Evolutionary conservation across 768 basidiomycete genomes (phyloP).

Genomic region (Suillus subaureus): DNA sequence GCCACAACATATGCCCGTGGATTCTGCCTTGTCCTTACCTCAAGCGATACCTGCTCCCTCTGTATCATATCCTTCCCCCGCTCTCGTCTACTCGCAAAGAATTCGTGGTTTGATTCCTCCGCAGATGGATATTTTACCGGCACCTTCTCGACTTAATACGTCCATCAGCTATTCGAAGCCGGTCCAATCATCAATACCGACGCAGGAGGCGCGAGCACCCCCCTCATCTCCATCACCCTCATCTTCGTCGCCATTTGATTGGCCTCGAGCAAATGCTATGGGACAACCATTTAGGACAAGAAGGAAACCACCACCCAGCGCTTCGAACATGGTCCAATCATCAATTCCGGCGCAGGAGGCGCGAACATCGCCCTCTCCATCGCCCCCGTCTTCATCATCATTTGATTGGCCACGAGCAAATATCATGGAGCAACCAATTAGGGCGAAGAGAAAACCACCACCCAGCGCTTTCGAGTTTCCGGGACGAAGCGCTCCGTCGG

Average conservation of each 20-base stretch:
- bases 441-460: slow-evolving; percentile 15
- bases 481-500: slow-evolving; percentile 7
- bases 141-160: slow-evolving; percentile 16
- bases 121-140: slow-evolving; percentile 13
- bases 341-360: slow-evolving; percentile 17
- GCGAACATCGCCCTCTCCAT: slow-evolving; percentile 10
- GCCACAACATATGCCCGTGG: slow-evolving; percentile 25
- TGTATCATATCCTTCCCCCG: slow-evolving; percentile 21
- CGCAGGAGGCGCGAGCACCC: slow-evolving; percentile 15
- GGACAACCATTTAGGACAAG: slow-evolving; percentile 24
- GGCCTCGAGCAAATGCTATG: slow-evolving; percentile 51
- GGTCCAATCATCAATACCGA: slow-evolving; percentile 23
- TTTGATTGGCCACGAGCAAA: slow-evolving; percentile 59
- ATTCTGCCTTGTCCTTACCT: slow-evolving; percentile 18
- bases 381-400: slow-evolving; percentile 41
- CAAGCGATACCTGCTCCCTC: slow-evolving; percentile 29
- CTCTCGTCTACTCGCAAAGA: slow-evolving; percentile 11
- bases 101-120: slow-evolving; percentile 16
- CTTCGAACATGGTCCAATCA: slow-evolving; percentile 27
- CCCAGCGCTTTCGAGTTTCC: slow-evolving; percentile 29
- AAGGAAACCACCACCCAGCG: slow-evolving; percentile 17
- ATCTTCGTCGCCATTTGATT: slow-evolving; percentile 51
- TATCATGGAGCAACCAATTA: slow-evolving; percentile 29
- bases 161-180: slow-evolving; percentile 37
- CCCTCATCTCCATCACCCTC: slow-evolving; percentile 17